These are phyloP conservation scores for Leishmania aethiopica DNA, from an alignment of 208 protist species.

Conservation along the genomic window DNA sequence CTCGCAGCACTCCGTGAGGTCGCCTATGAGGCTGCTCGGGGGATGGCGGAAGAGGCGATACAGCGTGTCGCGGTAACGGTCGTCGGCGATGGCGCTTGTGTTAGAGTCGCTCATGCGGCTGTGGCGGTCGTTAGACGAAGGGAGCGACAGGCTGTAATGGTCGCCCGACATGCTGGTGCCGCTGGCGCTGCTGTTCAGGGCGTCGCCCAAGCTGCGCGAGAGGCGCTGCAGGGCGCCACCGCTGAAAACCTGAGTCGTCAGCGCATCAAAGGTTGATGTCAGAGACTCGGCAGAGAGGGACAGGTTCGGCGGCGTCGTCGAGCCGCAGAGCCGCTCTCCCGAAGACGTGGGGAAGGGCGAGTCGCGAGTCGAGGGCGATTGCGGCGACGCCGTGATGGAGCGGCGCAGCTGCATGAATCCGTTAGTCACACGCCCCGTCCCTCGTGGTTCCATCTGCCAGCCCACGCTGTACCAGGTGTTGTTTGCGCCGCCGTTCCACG, in stretches of 20 bases:
- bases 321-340: neutral
- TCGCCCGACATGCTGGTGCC: conserved; percentile 10
- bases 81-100: conserved; percentile 9
- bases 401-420: neutral
- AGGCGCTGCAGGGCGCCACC: neutral
- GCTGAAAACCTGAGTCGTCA: conserved; percentile 1
- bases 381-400: neutral
- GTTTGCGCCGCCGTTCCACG: conserved; percentile 9
- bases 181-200: conserved; percentile 13
- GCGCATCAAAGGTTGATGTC: neutral
- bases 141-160: neutral
- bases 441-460: conserved; percentile 7
- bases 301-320: conserved; percentile 1
- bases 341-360: neutral
- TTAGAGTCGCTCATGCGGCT: neutral
- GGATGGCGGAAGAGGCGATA: conserved; percentile 31
- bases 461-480: conserved; percentile 17
- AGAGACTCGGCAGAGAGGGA: conserved; percentile 10
- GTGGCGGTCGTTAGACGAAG: neutral
- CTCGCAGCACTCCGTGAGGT: conserved; percentile 10
- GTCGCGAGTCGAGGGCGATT: neutral
- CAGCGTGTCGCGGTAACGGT: conserved; percentile 20
- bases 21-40: conserved; percentile 26
- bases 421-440: conserved; percentile 1
- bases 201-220: conserved; percentile 1